Evolutionary conservation across 192 early-diverging fungal species (phyloP).

Genomic region (Gigaspora rosea): DNA sequence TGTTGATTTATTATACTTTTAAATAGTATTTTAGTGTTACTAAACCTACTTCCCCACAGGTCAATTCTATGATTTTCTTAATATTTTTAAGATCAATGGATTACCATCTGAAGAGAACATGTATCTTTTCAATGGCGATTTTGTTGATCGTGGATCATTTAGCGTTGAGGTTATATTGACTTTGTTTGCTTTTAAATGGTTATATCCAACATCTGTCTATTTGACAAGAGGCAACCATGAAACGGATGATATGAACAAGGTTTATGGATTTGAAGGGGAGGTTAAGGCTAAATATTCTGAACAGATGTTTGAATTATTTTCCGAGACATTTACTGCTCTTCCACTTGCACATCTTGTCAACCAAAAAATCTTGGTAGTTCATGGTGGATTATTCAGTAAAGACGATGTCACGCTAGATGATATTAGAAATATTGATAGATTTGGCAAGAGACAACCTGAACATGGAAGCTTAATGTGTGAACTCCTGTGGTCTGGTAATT

Average conservation of each 20-base stretch:
- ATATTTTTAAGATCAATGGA: constrained; percentile 95
- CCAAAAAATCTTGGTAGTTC: constrained; percentile 93
- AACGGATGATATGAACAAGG: constrained; percentile 97
- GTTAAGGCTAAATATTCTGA: constrained; percentile 92
- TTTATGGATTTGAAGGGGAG: constrained; percentile 99
- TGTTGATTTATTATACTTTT: background rate
- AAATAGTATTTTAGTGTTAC: background rate
- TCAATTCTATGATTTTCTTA: constrained; percentile 96
- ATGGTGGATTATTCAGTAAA: constrained; percentile 91
- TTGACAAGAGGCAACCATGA: constrained; percentile 98
- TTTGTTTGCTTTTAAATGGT: constrained; percentile 86
- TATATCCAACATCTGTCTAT: constrained; percentile 85
- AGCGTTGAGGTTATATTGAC: constrained; percentile 94
- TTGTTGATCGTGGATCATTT: constrained; percentile 98
- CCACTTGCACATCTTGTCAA: constrained; percentile 91
- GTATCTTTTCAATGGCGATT: constrained; percentile 98
- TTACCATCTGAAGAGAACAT: constrained; percentile 77
- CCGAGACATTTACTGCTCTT: constrained; percentile 92
- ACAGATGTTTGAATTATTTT: constrained; percentile 91
- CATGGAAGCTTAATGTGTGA: constrained; percentile 86
- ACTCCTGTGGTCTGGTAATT: constrained; percentile 80
- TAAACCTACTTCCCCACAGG: constrained; percentile 36
- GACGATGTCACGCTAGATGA: constrained; percentile 93
- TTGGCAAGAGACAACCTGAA: constrained; percentile 74
- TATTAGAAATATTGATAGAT: constrained; percentile 83